phyloP scores from a whole-genome alignment of 495 filamentous ascomycete genomes.

The Aspergillus affinis region DNA sequence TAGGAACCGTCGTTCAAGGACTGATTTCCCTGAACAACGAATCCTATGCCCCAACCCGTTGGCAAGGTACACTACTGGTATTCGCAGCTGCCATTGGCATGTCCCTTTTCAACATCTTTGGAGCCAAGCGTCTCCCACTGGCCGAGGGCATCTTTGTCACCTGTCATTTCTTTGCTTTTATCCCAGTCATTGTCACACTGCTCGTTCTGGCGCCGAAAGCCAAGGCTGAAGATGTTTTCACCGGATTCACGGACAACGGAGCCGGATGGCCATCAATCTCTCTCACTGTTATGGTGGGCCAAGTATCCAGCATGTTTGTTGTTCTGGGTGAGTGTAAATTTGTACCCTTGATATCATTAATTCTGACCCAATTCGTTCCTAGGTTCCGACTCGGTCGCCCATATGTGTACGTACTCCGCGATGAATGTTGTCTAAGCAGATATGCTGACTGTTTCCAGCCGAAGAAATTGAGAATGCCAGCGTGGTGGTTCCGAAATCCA shows the following conservation, averaged over 20 bases:
- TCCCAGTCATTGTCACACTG: conserved; percentile 34
- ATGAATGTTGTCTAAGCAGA: neutral
- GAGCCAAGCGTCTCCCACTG: conserved; percentile 35
- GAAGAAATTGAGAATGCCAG: conserved; percentile 52
- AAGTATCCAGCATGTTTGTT: conserved; percentile 37
- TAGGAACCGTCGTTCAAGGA: conserved; percentile 46
- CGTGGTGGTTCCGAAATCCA: conserved; percentile 43
- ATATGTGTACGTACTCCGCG: neutral
- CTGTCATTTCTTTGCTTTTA: conserved; percentile 42
- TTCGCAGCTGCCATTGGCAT: conserved; percentile 42
- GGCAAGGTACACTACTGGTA: conserved; percentile 48
- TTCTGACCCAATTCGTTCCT: neutral
- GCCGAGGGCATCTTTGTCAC: conserved; percentile 39
- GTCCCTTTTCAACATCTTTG: conserved; percentile 43
- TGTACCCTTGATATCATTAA: neutral
- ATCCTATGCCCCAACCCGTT: conserved; percentile 32
- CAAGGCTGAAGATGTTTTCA: conserved; percentile 43
- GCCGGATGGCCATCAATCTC: conserved; percentile 46
- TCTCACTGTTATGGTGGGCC: conserved; percentile 49
- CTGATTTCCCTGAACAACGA: conserved; percentile 39
- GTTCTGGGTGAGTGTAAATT: conserved; percentile 15
- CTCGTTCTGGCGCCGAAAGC: conserved; percentile 42
- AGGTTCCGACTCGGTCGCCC: conserved; percentile 3
- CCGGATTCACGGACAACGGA: conserved; percentile 46
- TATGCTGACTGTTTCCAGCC: conserved; percentile 21